Evolutionary conservation across 331 rosid genomes (phyloP), one percentile per base, ranked within the genome.

Genomic region (Rosa hybrid): DNA sequence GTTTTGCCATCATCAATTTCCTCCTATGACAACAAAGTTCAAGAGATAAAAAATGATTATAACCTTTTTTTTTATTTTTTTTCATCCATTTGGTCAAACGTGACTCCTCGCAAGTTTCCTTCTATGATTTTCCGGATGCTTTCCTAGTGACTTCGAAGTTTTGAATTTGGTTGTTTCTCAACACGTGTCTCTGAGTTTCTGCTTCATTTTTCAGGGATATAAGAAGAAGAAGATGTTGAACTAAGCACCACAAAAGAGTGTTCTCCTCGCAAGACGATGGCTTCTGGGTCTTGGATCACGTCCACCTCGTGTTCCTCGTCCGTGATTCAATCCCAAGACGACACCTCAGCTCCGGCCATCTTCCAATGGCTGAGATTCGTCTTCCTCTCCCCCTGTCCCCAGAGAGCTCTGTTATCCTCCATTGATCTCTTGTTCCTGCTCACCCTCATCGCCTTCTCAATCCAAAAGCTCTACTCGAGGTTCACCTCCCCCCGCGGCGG

Each of bases 311-410:
- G 97, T 81, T 89, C 86, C 25, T 54, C 90, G 21, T 77, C 90
- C 8, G 81, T 64, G 79, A 77, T 77, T 70, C 83, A 79, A 64
- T 71, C 88, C 83, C 81, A 91, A 2, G 82, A 68, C 74, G 89
- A 77, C 75, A 69, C 83, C 3, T 72, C 87, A 17, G 4, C 68
- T 63, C 59, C 90, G 78, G 34, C 83, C 60, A 4, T 84, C 8
- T 54, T 88, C 68, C 96, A 84, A 72, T 90, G 96, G 97, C 85
- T 92, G 23, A 78, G 89, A 85, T 95, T 93, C 84, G 38, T 91
- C 77, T 87, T 93, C 74, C 94, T 95, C 62, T 89, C 98, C 7
- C 97, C 99, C 18, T 95, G 99, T 48, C 93, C 97, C 30, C 98
- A 95, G 77, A 89, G 99, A 80, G 90, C 91, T 80, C 77, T 95